Evolutionary conservation across 345 rosid species (phyloP).

Genomic region (Pseudoturritis turrita): DNA sequence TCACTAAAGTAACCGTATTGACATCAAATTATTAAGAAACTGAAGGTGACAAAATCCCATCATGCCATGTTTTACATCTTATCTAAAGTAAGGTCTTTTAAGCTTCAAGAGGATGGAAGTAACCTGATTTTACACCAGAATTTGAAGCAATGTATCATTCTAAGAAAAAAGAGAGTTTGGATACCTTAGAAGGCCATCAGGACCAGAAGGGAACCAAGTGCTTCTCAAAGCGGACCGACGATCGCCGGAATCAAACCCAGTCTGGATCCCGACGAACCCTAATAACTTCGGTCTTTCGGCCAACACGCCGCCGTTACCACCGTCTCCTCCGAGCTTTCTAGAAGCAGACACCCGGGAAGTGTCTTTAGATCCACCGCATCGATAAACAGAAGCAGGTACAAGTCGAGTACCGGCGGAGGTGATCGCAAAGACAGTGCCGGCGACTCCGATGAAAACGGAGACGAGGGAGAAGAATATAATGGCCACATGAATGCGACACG

Average conservation of each 20-base stretch:
- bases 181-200: constrained; percentile 66
- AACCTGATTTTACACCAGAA: not conserved
- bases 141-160: not conserved
- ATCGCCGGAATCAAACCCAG: constrained; percentile 53
- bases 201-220: constrained; percentile 80
- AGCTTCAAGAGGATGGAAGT: not conserved
- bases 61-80: not conserved
- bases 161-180: not conserved
- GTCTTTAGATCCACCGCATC: constrained; percentile 62
- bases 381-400: constrained; percentile 39
- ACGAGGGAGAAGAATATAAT: constrained; percentile 48
- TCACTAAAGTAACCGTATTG: not conserved
- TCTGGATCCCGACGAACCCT: constrained; percentile 79
- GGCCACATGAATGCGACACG: constrained; percentile 34
- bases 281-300: constrained; percentile 58
- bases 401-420: constrained; percentile 32
- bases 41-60: not conserved
- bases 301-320: constrained; percentile 28
- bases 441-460: constrained; percentile 53
- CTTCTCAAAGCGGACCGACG: constrained; percentile 56
- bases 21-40: not conserved
- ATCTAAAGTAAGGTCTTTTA: not conserved
- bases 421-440: constrained; percentile 59
- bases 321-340: constrained; percentile 35
- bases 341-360: constrained; percentile 41